phyloP scores from a whole-genome alignment of 2,329 filamentous ascomycete genomes.

The Teratosphaeria epicoccoides region DNA sequence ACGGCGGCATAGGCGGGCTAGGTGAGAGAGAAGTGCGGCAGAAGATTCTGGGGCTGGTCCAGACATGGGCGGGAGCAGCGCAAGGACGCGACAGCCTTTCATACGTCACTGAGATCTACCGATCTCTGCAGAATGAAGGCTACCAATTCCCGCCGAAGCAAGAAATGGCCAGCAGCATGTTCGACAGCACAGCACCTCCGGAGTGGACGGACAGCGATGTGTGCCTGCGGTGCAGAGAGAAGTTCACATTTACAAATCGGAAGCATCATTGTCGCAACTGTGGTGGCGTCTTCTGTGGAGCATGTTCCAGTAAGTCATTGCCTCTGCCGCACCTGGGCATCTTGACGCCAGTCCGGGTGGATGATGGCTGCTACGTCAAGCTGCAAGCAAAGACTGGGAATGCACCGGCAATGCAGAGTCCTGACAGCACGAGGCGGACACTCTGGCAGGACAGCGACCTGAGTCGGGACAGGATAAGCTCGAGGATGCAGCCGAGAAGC shows the following conservation, averaged over 20 bases:
- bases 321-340: constrained; percentile 90
- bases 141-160: constrained; percentile 81
- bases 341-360: constrained; percentile 78
- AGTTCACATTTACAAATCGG: constrained; percentile 95
- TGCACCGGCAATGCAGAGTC: constrained; percentile 17
- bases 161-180: constrained; percentile 88
- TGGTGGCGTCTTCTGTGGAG: constrained; percentile 91
- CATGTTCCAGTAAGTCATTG: constrained; percentile 82
- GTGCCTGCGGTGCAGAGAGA: constrained; percentile 91
- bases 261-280: constrained; percentile 98
- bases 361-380: constrained; percentile 89
- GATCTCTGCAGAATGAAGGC: constrained; percentile 68
- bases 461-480: constrained; percentile 2
- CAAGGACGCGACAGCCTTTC: constrained; percentile 71
- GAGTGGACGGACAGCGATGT: constrained; percentile 98
- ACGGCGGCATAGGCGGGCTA: constrained; percentile 53
- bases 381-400: constrained; percentile 56
- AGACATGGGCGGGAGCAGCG: constrained; percentile 83
- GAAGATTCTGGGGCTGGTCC: constrained; percentile 88
- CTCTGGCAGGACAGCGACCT: constrained; percentile 42
- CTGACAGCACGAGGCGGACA: constrained; percentile 40
- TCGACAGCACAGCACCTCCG: constrained; percentile 93
- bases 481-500: constrained; percentile 75
- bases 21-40: constrained; percentile 64
- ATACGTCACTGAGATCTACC: constrained; percentile 85